These are phyloP conservation scores for Biscogniauxia marginata DNA, from an alignment of 2,329 filamentous ascomycete genomes.

Conservation along the genomic window DNA sequence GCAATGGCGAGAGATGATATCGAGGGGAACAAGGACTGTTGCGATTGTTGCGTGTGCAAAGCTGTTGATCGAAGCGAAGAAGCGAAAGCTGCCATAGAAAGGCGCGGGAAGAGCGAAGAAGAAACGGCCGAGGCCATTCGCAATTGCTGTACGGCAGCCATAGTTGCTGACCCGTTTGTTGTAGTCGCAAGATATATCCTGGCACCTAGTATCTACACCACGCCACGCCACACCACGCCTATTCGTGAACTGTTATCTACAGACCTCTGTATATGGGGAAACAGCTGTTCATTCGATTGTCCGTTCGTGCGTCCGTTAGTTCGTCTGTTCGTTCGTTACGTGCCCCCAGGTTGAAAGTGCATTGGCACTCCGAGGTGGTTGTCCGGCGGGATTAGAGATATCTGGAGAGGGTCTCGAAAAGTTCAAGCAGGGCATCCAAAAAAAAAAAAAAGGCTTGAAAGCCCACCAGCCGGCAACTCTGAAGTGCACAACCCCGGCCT, in stretches of 20 bases:
- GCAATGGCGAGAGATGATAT: slow-evolving; percentile 56
- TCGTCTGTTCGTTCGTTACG: neutral
- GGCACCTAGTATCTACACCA: no score
- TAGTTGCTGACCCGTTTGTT: slow-evolving; percentile 30
- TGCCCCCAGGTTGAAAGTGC: no score
- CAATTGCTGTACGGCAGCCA: slow-evolving; percentile 45
- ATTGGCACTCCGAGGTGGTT: neutral
- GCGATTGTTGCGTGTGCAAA: slow-evolving; percentile 42
- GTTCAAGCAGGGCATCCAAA: no score
- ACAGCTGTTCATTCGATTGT: no score
- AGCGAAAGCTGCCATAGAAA: slow-evolving; percentile 43
- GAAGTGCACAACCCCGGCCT: slow-evolving; percentile 16
- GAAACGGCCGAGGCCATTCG: slow-evolving; percentile 40
- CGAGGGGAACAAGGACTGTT: slow-evolving; percentile 40
- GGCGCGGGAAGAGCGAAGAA: slow-evolving; percentile 55
- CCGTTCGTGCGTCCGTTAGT: neutral
- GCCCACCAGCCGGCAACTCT: no score
- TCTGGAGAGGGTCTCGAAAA: no score
- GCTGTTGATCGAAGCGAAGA: slow-evolving; percentile 43
- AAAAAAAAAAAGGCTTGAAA: no score
- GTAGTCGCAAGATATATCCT: no score
- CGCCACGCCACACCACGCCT: no score
- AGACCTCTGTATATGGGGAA: no score
- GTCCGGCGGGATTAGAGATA: no score
- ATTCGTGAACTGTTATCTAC: no score